Evolutionary conservation across 106 monocot genomes (phyloP).

Genomic region (Dactylorhiza incarnata): DNA sequence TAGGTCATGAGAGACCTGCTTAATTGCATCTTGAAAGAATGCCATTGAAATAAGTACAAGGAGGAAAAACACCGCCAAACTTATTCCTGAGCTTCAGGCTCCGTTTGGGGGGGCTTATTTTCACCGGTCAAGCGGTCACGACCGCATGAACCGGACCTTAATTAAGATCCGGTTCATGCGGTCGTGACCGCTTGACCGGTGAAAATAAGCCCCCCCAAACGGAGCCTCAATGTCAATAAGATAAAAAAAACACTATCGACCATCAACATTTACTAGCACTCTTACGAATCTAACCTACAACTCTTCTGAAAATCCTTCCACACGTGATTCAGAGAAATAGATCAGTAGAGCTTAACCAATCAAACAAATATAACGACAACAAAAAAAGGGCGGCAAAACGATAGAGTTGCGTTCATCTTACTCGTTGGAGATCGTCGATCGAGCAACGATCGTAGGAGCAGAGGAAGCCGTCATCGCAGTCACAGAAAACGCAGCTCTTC

Average conservation of each 20-base stretch:
- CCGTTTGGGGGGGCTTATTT: too few relatives aligned
- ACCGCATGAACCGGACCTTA: too few relatives aligned
- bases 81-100: background rate
- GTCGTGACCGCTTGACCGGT: too few relatives aligned
- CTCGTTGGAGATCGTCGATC: conserved; percentile 45
- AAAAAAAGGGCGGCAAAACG: background rate
- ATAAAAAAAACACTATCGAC: background rate
- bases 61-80: background rate
- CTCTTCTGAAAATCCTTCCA: background rate
- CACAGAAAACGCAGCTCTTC: too few relatives aligned
- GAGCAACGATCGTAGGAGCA: too few relatives aligned
- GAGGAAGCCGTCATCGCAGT: too few relatives aligned
- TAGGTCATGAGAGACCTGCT: background rate
- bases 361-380: background rate
- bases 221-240: background rate
- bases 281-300: background rate
- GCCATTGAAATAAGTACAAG: background rate
- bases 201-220: too few relatives aligned
- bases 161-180: too few relatives aligned
- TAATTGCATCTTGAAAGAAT: background rate
- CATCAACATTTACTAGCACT: background rate
- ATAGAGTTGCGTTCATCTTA: conserved; percentile 18
- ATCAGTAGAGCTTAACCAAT: background rate
- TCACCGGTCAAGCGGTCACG: too few relatives aligned
- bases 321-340: background rate